Percentiles rank a stretch among this genome's conserved stretches.
These are phyloP conservation scores for Candida quercuum DNA, from an alignment of 805 yeast genomes.

Conservation along the genomic window DNA sequence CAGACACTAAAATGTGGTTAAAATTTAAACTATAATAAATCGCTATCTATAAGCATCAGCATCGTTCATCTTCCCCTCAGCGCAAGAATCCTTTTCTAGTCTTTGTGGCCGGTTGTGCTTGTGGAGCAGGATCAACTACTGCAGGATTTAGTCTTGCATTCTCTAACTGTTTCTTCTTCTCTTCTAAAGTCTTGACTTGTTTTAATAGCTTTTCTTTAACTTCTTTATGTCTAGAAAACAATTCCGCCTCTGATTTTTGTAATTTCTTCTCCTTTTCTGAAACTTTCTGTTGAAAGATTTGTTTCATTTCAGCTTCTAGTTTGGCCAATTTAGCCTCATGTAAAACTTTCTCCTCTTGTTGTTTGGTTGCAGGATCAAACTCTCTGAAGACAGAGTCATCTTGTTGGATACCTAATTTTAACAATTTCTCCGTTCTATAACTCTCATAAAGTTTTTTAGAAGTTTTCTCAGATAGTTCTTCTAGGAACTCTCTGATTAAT, in stretches of 20 bases:
- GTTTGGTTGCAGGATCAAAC: constrained; percentile 87
- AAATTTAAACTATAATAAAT: too few relatives aligned
- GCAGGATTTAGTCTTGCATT: constrained; percentile 45
- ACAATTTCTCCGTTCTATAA: constrained; percentile 81
- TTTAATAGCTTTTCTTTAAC: constrained; percentile 91
- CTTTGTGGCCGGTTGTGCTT: constrained; percentile 40
- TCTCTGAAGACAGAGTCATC: constrained; percentile 91
- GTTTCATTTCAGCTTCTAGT: constrained; percentile 95
- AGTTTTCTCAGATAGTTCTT: constrained; percentile 88
- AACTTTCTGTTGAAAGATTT: constrained; percentile 94
- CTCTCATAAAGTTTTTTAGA: constrained; percentile 72
- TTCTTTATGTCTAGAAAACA: constrained; percentile 92
- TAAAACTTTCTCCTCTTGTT: constrained; percentile 86
- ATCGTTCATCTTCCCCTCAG: constrained; percentile 21
- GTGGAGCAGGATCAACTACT: constrained; percentile 22
- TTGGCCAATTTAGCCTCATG: constrained; percentile 92
- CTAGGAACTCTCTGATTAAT: constrained; percentile 84
- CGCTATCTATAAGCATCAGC: too few relatives aligned
- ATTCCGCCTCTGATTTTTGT: constrained; percentile 94
- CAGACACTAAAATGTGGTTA: too few relatives aligned
- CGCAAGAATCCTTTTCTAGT: constrained; percentile 80
- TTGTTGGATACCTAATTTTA: constrained; percentile 81
- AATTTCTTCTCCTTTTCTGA: constrained; percentile 94
- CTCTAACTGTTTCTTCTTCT: constrained; percentile 79
- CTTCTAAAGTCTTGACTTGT: constrained; percentile 87